phyloP scores from a whole-genome alignment of 2,329 filamentous ascomycete genomes.

The Alternaria rosae region DNA sequence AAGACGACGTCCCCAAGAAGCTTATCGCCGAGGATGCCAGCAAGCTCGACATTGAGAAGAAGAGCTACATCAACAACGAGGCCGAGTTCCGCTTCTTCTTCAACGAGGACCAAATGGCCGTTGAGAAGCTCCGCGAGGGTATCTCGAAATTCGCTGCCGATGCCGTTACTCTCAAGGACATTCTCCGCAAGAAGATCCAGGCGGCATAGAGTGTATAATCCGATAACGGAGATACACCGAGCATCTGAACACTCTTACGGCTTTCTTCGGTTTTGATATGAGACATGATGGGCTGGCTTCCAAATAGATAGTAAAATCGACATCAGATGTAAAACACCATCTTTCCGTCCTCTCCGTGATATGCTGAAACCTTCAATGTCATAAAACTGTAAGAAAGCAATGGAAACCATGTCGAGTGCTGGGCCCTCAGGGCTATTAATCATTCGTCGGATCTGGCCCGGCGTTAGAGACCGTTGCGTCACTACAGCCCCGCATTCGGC shows the following conservation, averaged over 20 bases:
- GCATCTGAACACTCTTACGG: constrained; percentile 28
- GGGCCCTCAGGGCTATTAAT: constrained; percentile 27
- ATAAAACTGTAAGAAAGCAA: constrained; percentile 1
- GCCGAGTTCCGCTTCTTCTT: constrained; percentile 95
- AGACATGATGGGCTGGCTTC: constrained; percentile 7
- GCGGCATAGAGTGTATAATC: constrained; percentile 36
- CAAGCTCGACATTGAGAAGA: constrained; percentile 81
- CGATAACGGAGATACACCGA: constrained; percentile 36
- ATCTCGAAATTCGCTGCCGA: constrained; percentile 99
- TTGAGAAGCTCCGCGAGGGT: constrained; percentile 98
- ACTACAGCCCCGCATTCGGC: constrained; percentile 41
- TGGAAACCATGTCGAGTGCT: neutral
- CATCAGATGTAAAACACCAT: constrained; percentile 13
- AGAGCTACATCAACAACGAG: constrained; percentile 90
- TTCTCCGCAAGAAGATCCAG: constrained; percentile 84
- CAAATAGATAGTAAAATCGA: constrained; percentile 30
- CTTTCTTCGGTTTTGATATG: constrained; percentile 13
- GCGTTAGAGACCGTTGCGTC: constrained; percentile 37
- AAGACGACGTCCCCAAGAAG: constrained; percentile 86
- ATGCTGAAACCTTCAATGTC: constrained; percentile 8
- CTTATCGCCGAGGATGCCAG: constrained; percentile 74
- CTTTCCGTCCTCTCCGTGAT: neutral
- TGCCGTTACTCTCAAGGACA: constrained; percentile 89
- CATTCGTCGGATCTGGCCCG: constrained; percentile 36
- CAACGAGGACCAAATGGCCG: constrained; percentile 99